Base-by-base conservation (phyloP, 768 basidiomycete genomes). In the Termitomyces sp. region DNA sequence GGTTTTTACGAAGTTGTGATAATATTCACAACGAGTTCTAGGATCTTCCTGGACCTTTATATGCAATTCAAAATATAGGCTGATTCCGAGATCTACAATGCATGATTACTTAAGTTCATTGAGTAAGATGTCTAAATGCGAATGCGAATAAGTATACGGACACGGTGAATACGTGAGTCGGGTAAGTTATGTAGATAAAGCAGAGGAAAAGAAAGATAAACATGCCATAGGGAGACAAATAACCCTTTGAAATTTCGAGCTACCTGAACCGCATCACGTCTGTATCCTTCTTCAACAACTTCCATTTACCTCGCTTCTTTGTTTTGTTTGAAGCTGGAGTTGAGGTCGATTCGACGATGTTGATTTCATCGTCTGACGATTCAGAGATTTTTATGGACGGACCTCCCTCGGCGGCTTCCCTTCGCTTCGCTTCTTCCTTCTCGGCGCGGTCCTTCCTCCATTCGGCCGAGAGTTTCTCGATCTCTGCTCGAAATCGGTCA, bases 361-460 rank as follows among this genome's bases (percentile, higher is more conserved):
- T 75, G 45, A 79, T 68, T 15, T 79, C 78, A 50, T 69, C 70
- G 55, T 81, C 80, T 16, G 76, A 75, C 4, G 71, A 70, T 10
- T 69, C 70, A 10, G 66, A 62, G 44, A 66, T 62, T 26, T 69
- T 68, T 3, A 64, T 39, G 6, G 55, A n/a, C 10, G 28, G 58
- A 15, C 29, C 64, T 33, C 60, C 65, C 45, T 72, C 72, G 13
- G 55, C 63, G 39, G 65, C 70, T 56, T 72, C 71, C 56, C 67
- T 72, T 65, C 76, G 73, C 66, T 75, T 71, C 26, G 68, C 70
- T 56, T 73, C 69, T 57, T 72, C 71, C 60, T 73, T 75, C 28
- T 68, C 68, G 15, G 68, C 75, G 41, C 78, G 79, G 37, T 72
- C 71, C 50, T 72, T 71, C 65, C 77, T 79, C 81, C 85, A 87